A percentile compares a stretch with the other conserved stretches of the same genome.
Conservation (phyloP, 768 basidiomycete genomes). For the Xerocomellus intermedius region DNA sequence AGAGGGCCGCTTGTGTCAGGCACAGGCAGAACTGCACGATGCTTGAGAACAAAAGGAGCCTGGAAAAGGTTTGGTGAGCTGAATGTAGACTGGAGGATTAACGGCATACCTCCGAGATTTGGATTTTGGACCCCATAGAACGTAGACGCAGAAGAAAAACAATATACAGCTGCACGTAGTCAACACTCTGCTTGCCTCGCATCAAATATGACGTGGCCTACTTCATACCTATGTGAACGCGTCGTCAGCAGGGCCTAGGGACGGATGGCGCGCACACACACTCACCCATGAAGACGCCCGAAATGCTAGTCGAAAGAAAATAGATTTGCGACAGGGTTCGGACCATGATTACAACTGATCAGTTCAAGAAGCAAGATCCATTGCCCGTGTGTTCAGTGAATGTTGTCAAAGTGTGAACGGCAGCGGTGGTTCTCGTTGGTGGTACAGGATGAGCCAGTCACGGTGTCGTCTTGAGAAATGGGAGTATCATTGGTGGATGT, state of each 20-base stretch:
- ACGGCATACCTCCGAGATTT: not conserved
- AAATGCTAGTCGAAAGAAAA: constrained; percentile 7
- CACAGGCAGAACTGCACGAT: constrained; percentile 18
- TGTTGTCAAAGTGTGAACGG: not conserved
- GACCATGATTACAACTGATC: not conserved
- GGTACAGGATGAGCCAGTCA: not conserved
- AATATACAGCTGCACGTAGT: constrained; percentile 11
- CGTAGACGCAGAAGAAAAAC: constrained; percentile 21
- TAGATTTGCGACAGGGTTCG: constrained; percentile 1
- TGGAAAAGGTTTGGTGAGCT: not conserved
- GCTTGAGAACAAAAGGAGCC: constrained; percentile 13
- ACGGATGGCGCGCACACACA: not conserved
- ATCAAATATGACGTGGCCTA: not conserved
- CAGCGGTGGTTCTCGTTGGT: not conserved
- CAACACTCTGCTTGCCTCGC: not conserved
- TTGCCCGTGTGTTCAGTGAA: not conserved
- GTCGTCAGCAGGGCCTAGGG: not conserved
- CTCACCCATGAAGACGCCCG: constrained; percentile 16
- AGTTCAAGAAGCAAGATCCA: not conserved
- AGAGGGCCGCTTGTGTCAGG: constrained; percentile 5
- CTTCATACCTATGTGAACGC: constrained; percentile 15
- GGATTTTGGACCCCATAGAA: constrained; percentile 11
- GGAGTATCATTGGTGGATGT: too few relatives aligned
- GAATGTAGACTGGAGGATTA: not conserved
- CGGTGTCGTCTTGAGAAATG: too few relatives aligned